phyloP scores from a whole-genome alignment of 2,329 filamentous ascomycete species.

The Ambrosiella xylebori region DNA sequence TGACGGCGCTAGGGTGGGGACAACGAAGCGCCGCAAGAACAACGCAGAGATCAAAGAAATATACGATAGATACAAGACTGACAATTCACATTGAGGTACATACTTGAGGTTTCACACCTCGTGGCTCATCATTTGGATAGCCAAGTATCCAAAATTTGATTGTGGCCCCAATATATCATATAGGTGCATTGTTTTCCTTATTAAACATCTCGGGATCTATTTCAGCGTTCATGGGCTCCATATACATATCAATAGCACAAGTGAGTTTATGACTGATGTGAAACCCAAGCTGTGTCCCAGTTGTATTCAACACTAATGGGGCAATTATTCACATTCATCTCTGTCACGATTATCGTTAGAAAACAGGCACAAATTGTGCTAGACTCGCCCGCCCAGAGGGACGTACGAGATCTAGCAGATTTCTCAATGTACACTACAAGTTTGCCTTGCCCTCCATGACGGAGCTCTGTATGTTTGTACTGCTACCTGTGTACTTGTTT shows the following conservation, averaged over 20 bases:
- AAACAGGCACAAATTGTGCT: too few species aligned
- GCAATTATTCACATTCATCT: not conserved
- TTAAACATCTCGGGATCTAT: not conserved
- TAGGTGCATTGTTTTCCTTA: not conserved
- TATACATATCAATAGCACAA: not conserved
- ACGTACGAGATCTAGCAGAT: not conserved
- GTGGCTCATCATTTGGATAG: not conserved
- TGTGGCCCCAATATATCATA: not conserved
- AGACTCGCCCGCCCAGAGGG: too few species aligned
- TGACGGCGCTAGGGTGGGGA: not conserved
- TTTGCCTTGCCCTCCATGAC: not conserved
- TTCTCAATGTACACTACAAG: not conserved
- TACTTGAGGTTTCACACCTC: not conserved
- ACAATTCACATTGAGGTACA: not conserved
- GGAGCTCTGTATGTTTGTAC: not conserved
- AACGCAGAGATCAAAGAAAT: not conserved
- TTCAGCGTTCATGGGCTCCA: not conserved
- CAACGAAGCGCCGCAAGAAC: not conserved
- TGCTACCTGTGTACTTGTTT: not conserved
- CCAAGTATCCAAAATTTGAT: not conserved
- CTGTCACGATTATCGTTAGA: not conserved
- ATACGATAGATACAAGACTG: not conserved
- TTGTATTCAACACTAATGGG: not conserved
- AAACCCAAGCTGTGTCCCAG: not conserved
- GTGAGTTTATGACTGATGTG: constrained; percentile 4